These are phyloP conservation scores for Candida arabinofermentans DNA, from an alignment of 805 yeast species.

Conservation along the genomic window DNA sequence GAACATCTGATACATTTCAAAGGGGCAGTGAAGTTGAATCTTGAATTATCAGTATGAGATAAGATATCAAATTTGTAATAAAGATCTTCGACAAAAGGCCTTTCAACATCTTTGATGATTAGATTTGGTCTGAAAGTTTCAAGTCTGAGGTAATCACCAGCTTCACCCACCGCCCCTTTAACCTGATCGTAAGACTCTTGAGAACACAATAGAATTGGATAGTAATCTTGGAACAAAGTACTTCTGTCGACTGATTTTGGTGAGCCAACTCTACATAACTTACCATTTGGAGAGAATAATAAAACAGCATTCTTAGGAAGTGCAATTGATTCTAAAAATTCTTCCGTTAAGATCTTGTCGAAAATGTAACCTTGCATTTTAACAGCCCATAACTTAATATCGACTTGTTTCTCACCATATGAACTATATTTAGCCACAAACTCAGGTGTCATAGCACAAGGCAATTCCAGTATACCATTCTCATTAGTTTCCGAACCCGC, in stretches of 20 bases:
- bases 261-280: constrained; percentile 23
- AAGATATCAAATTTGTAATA: constrained; percentile 23
- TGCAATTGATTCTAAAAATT: constrained; percentile 15
- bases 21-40: constrained; percentile 19
- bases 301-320: constrained; percentile 20
- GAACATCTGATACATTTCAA: constrained; percentile 29
- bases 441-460: constrained; percentile 16
- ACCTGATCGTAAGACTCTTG: constrained; percentile 18
- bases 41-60: not conserved
- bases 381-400: constrained; percentile 19
- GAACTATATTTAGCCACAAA: constrained; percentile 15
- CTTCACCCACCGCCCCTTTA: constrained; percentile 8
- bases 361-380: constrained; percentile 19
- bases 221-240: constrained; percentile 31
- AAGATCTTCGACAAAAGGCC: constrained; percentile 27
- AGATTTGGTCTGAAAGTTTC: constrained; percentile 28
- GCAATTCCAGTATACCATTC: constrained; percentile 12
- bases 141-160: constrained; percentile 13
- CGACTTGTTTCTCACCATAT: constrained; percentile 4
- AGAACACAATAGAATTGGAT: constrained; percentile 25
- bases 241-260: constrained; percentile 17
- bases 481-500: not conserved
- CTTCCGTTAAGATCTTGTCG: constrained; percentile 16
- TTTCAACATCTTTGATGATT: constrained; percentile 16
- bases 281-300: constrained; percentile 24